phyloP scores from a whole-genome alignment of 2,329 filamentous ascomycete genomes.

The Knoxdaviesia capensis region DNA sequence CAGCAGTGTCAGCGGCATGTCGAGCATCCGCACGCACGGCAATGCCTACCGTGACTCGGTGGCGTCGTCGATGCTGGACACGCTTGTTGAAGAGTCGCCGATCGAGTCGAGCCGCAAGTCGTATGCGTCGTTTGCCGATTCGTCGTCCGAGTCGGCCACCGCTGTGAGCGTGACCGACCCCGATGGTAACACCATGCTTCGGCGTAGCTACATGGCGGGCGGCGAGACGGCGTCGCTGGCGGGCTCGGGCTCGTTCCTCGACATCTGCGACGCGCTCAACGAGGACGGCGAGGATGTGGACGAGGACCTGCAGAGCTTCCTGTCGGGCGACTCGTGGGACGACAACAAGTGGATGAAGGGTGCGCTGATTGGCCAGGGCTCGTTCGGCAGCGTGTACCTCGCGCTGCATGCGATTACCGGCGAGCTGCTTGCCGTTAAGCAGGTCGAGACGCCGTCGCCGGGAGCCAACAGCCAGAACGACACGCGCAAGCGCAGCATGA shows the following conservation, averaged over 20 bases:
- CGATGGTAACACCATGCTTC: conserved; percentile 44
- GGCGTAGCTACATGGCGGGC: conserved; percentile 70
- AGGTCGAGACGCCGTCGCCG: conserved; percentile 74
- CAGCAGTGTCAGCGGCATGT: conserved; percentile 13
- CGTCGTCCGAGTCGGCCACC: conserved; percentile 43
- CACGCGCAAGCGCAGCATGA: conserved; percentile 91
- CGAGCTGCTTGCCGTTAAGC: conserved; percentile 94
- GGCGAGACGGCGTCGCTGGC: conserved; percentile 30
- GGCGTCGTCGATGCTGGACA: conserved; percentile 72
- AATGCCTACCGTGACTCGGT: conserved; percentile 65
- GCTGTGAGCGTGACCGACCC: conserved; percentile 59
- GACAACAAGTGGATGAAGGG: conserved; percentile 99
- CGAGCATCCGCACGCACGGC: conserved; percentile 17
- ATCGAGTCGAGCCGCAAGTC: conserved; percentile 81
- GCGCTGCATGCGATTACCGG: conserved; percentile 90
- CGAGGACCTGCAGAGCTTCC: conserved; percentile 73
- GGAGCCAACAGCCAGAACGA: conserved; percentile 66
- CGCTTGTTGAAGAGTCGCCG: conserved; percentile 76
- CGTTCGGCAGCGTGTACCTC: conserved; percentile 88
- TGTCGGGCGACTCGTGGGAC: conserved; percentile 84
- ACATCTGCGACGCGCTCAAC: conserved; percentile 66
- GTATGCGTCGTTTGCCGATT: conserved; percentile 76
- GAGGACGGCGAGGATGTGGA: conserved; percentile 87
- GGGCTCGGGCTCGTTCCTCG: conserved; percentile 54
- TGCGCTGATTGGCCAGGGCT: conserved; percentile 87